Evolutionary conservation across 805 yeast genomes (phyloP).

Genomic region (Starmera amethionina): DNA sequence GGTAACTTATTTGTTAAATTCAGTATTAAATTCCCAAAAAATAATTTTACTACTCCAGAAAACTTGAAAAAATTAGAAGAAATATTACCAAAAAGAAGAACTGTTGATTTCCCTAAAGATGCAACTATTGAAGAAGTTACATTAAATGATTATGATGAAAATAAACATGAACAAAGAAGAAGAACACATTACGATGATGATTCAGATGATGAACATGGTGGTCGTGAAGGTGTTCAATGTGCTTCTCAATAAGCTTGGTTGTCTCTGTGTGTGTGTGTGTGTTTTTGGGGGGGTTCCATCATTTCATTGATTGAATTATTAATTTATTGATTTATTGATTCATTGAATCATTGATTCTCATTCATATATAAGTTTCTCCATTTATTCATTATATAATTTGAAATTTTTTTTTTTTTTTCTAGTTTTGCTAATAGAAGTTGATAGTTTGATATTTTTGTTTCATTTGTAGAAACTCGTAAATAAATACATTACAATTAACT

Average conservation of each 20-base stretch:
- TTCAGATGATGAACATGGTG: slow-evolving; percentile 52
- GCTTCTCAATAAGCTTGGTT: slow-evolving; percentile 65
- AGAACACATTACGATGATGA: slow-evolving; percentile 30
- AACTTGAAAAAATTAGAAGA: slow-evolving; percentile 62
- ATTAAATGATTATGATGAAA: slow-evolving; percentile 56
- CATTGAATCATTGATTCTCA: too few relatives aligned
- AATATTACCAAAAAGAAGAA: slow-evolving; percentile 61
- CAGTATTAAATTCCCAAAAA: slow-evolving; percentile 78
- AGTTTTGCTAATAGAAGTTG: too few relatives aligned
- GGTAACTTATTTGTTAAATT: slow-evolving; percentile 87
- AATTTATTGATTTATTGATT: too few relatives aligned
- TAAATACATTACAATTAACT: too few relatives aligned
- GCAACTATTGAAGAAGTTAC: slow-evolving; percentile 78
- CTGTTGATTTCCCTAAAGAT: slow-evolving; percentile 51
- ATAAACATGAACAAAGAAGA: slow-evolving; percentile 38
- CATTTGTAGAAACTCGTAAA: too few relatives aligned
- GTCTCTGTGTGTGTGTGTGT: too few relatives aligned
- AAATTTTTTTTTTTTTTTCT: too few relatives aligned
- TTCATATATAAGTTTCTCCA: too few relatives aligned
- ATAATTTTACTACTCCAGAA: slow-evolving; percentile 66
- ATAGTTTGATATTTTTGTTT: too few relatives aligned
- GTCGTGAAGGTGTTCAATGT: slow-evolving; percentile 79
- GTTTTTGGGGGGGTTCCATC: not conserved
- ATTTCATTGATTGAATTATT: not conserved
- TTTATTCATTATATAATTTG: too few relatives aligned